Base-by-base conservation (phyloP, 192 early-diverging fungal species). In the Mortierella claussenii region DNA sequence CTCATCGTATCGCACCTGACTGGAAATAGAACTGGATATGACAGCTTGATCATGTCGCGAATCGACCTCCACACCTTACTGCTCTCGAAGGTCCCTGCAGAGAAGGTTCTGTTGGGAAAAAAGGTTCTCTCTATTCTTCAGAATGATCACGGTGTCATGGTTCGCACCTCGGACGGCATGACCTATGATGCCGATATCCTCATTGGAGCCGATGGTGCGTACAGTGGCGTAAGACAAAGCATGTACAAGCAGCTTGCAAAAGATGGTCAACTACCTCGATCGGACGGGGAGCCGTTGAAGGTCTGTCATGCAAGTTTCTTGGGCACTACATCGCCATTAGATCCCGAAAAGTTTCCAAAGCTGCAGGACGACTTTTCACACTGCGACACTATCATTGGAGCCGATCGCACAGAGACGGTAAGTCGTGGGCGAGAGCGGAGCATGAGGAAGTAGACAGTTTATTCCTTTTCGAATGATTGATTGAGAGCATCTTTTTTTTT, bases 151-250 rank as follows among this genome's bases (percentile, higher is more conserved):
- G 37, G 54, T 6, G 60, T 63, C 3, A 23, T 63, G 26, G 53
- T 63, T 27, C 49, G 60, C 15, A 63, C 60, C 13, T 43, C 37
- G 26, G 60, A 63, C 30, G 60, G 60, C 9, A 37, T 21, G n/a
- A 37, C 49, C 18, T 50, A 63, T 27, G 33, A 63, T 8, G 60
- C 34, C 15, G 60, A 63, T 5, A 63, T 63, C 17, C 60, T 63
- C 1, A 31, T 66, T n/a, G 64, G 64, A 18, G 21, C 40, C 34
- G 64, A 66, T 46, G 64, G 64, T 15, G 64, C 53, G 4, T 66
- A 66, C 27, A 55, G 53, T 12, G 54, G 52, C 12, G 64, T 66
- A 2, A 52, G 64, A 15, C 64, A 66, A 18, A 48, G 43, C 4
- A 52, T 66, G 5, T 66, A 56, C 44, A 55, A 66, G 45, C 27